Percentiles rank a stretch among this genome's conserved stretches.
phyloP scores from a whole-genome alignment of 305 asterid genomes.

The Ajuga reptans region DNA sequence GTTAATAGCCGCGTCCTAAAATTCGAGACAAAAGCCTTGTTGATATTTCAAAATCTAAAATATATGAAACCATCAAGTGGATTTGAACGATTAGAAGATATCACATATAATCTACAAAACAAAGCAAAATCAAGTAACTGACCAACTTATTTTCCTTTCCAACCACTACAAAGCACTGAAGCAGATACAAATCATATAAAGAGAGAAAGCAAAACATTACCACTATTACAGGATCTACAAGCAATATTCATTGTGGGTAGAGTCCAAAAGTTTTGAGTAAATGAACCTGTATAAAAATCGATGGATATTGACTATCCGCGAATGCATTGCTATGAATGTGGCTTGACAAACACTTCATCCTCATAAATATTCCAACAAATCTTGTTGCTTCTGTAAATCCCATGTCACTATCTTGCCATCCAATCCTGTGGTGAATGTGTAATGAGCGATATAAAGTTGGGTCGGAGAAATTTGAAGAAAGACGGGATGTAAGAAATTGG shows the following conservation, averaged over 20 bases:
- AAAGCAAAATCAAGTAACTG: not conserved
- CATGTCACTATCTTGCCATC: conserved; percentile 79
- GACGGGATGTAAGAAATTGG: not conserved
- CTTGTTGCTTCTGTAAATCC: conserved; percentile 69
- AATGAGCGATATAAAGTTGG: not conserved
- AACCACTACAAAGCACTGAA: not conserved
- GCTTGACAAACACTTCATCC: conserved; percentile 15
- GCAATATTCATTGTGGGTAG: not conserved
- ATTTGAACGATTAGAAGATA: too few species aligned
- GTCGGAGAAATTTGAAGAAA: not conserved
- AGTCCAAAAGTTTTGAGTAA: not conserved
- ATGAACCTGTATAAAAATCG: conserved; percentile 3
- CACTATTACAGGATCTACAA: not conserved
- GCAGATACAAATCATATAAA: not conserved
- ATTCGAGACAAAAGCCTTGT: too few species aligned
- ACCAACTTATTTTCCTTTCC: not conserved
- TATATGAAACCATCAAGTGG: too few species aligned
- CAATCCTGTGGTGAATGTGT: conserved; percentile 43
- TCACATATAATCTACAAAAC: not conserved
- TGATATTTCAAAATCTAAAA: too few species aligned
- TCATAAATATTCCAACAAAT: conserved; percentile 51
- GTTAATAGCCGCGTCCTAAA: too few species aligned
- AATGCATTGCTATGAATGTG: conserved; percentile 12
- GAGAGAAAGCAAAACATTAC: not conserved
- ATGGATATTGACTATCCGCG: not conserved